Percentiles rank a stretch among this genome's conserved stretches.
These are phyloP conservation scores for Colletotrichum phormii DNA, from an alignment of 2,329 filamentous ascomycete genomes.

Conservation along the genomic window DNA sequence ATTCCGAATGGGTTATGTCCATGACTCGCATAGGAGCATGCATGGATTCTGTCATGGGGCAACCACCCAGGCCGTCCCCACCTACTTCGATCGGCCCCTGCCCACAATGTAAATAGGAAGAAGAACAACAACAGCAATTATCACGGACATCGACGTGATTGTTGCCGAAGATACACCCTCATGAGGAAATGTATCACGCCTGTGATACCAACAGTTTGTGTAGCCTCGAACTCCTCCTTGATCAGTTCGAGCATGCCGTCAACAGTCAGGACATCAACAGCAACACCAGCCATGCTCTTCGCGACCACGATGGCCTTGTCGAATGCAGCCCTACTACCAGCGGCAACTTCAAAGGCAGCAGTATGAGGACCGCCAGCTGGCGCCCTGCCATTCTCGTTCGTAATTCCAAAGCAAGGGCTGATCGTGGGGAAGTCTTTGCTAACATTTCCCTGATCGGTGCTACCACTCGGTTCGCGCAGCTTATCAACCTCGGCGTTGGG, in stretches of 20 bases:
- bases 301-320: conserved; percentile 57
- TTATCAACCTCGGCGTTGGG: conserved; percentile 43
- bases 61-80: too few relatives aligned
- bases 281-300: conserved; percentile 61
- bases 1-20: too few relatives aligned
- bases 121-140: too few relatives aligned
- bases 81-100: too few relatives aligned
- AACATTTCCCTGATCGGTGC: conserved; percentile 46
- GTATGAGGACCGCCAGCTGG: conserved; percentile 59
- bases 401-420: conserved; percentile 43
- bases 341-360: conserved; percentile 61
- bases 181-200: too few relatives aligned
- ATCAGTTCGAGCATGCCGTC: conserved; percentile 54
- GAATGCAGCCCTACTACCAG: conserved; percentile 61
- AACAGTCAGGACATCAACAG: conserved; percentile 57
- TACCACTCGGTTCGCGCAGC: conserved; percentile 39
- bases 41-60: too few relatives aligned
- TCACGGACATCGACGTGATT: too few relatives aligned
- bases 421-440: conserved; percentile 45
- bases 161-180: too few relatives aligned
- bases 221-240: conserved; percentile 50
- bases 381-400: conserved; percentile 39
- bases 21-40: too few relatives aligned
- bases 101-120: too few relatives aligned
- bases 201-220: too few relatives aligned